Base-by-base conservation (phyloP, 176 grass and related monocot genomes). In the Aegilops tauschii region DNA sequence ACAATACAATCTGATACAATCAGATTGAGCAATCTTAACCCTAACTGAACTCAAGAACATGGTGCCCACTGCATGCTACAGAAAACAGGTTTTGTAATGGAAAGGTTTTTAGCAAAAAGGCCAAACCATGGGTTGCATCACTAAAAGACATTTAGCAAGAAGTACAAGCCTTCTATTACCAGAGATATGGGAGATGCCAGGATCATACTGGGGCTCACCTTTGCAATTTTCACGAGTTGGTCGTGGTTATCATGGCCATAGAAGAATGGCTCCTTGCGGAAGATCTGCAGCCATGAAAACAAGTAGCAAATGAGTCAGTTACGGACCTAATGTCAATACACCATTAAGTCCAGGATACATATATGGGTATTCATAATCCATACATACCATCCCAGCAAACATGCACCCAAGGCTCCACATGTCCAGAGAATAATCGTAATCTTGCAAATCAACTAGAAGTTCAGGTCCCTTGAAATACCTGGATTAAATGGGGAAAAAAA, bases 261-360 rank as follows among this genome's bases (percentile, higher is more conserved):
- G 91, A 99, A 99, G 84, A 99, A 99, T 21, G 97, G 97, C 58
- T 99, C 97, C 90, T 99, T 99, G 76, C 97, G 97, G 87, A 99
- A 99, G 89, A 99, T 97, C 97, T 99, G 82, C 64, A 89, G 83
- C 37, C 76, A 95, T 56, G 32, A 79, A 88, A 29, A 81, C n/a
- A 67, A 44, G n/a, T 28, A 65, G 82, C 12, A 72, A 73, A 63
- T 80, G 40, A 84, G 76, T 86, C 36, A 36, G 47, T 11, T 61
- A 85, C 25, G 21, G 12, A 77, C 36, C 39, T 58, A 81, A n/a
- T 66, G 35, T 21, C 59, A 86, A 83, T 61, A 66, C 58, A 29
- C 36, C 67, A 92, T 30, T 27, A 23, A 14, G 7, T 23, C 14
- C 9, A 30, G 83, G 31, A 69, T 80, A 76, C 45, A 84, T 30